Base-by-base conservation (phyloP, 441 rosid genomes). In the Populus hybrid region DNA sequence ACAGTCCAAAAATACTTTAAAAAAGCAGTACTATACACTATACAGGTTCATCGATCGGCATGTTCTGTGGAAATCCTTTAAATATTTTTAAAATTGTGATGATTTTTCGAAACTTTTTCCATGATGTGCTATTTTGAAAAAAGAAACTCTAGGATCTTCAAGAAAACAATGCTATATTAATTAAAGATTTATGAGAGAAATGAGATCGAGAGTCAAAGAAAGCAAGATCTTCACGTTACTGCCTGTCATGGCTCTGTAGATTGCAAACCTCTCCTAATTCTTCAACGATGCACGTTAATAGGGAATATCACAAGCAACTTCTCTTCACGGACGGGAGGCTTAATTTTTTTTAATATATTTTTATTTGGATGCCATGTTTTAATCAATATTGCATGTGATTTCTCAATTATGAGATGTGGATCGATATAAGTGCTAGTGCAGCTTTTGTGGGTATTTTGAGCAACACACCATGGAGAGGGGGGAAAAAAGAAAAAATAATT, bases 371-470 rank as follows among this genome's bases (percentile, higher is more conserved):
- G 46, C 8, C 42, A 28, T 24, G 24, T 24, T 24, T 24, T 24
- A 23, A 11, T 34, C 28, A 57, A 73, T 66, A 24, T 67, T 24
- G 80, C 77, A 77, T 83, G 86, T 79, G 81, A 77, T 80, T 77
- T 74, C 76, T 77, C 83, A 84, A 80, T 86, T 26, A 82, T 84
- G 81, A 66, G 38, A 6, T 81, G 86, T 77, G 84, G 23, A 40
- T 54, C 20, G 12, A 2, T 24, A 8, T 57, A 57, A 70, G 76
- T 70, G 78, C 64, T 4, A 34, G 30, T 77, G 80, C 82, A 80
- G 84, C 85, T 68, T 80, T 84, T 74, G 70, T 73, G 16, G 16
- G 71, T 63, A 68, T 26, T 76, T 69, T 72, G 63, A 74, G 76
- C 30, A 3, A 26, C 46, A 21, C 18, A 30, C 1, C 57, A 32